Base-by-base conservation (phyloP, 2,329 filamentous ascomycete genomes). In the Rhynchosporium agropyri region DNA sequence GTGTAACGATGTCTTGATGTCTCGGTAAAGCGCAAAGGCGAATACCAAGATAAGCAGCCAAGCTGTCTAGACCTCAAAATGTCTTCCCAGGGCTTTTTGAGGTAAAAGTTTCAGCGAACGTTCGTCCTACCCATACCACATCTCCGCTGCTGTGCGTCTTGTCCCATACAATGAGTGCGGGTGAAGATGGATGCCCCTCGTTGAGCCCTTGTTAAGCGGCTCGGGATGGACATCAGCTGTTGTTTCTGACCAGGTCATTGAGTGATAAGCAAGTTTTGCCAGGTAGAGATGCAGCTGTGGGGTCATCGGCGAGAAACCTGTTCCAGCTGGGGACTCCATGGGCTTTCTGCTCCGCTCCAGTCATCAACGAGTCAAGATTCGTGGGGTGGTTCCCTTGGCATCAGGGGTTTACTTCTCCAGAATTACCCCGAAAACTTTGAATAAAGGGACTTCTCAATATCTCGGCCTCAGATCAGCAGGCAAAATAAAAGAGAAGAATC, bases 91-190 rank as follows among this genome's bases (percentile, higher is more conserved):
- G 38, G 15, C 20, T 29, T 43, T 57, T 40, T 40, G 45, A 57
- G 54, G 38, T 7, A 45, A 57, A 55, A 57, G 54, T 33, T 57
- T 57, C 54, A 57, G 54, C 54, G 54, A 57, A 40, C 26, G 40
- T 45, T 45, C n/a, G 26, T 20, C 43, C 43, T 26, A 46, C 20
- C 43, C 43, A 20, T 46, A 33, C 54, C 54, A 57, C 28, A 36
- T 5, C 28, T 46, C 54, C 54, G 38, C 54, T 57, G 3, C 31
- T 20, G 13, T 46, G 38, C 54, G 20, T 57, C 38, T 57, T 15
- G 12, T 28, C 38, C 3, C 7, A 15, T 20, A 7, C 28, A 33
- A 40, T 13, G 33, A 45, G 7, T 26, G 45, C 40, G 43, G 31
- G 28, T 57, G 54, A 40, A 57, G 29, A 36, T 56, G 53, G 53